Percentiles rank a stretch among this genome's conserved stretches.
These are phyloP conservation scores for Santalum album DNA, from an alignment of 164 flowering plant genomes.

Conservation along the genomic window DNA sequence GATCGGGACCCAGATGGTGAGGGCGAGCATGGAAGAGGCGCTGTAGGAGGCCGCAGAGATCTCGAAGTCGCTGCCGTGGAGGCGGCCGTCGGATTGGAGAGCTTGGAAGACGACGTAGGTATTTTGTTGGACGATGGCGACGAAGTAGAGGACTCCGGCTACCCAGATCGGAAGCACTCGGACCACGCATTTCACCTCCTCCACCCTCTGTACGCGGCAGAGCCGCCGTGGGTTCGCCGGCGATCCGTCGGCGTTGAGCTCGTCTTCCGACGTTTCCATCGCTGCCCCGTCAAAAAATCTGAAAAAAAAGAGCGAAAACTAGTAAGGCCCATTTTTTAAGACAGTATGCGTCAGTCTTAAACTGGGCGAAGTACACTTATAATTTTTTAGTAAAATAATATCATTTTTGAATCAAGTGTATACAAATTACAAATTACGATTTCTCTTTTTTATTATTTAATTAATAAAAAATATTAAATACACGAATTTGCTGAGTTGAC, in stretches of 20 bases:
- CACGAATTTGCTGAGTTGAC: no score
- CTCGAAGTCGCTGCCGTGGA: constrained; percentile 20
- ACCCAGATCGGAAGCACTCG: constrained; percentile 35
- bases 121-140: constrained; percentile 19
- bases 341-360: no score
- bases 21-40: constrained; percentile 29
- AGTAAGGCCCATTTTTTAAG: no score
- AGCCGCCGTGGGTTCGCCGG: constrained; percentile 28
- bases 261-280: constrained; percentile 20
- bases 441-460: no score
- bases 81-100: constrained; percentile 31
- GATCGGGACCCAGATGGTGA: constrained; percentile 28
- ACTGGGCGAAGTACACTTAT: no score
- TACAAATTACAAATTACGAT: no score
- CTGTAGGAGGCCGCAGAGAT: constrained; percentile 32
- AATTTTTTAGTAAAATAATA: no score
- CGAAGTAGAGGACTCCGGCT: constrained; percentile 25
- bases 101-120: constrained; percentile 40
- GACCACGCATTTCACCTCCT: constrained; percentile 30
- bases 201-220: constrained; percentile 31
- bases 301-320: background rate
- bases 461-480: no score
- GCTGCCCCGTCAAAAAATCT: constrained; percentile 34
- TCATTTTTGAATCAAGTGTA: no score
- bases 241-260: constrained; percentile 22